These are phyloP conservation scores for Monilinia fructicola DNA, from an alignment of 2,329 filamentous ascomycete genomes.

Conservation along the genomic window DNA sequence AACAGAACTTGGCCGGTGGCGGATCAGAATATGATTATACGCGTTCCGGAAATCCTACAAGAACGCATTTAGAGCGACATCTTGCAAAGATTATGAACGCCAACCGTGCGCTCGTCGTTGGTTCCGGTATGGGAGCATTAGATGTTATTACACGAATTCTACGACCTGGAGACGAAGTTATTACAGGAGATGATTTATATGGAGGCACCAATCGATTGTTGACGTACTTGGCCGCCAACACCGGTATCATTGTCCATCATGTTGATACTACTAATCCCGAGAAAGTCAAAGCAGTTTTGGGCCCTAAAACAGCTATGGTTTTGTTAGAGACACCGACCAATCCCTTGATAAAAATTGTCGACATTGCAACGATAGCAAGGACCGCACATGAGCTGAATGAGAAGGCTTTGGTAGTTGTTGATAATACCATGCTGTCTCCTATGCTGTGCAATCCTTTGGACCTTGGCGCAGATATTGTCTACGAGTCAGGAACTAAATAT, in stretches of 20 bases:
- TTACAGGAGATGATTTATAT: constrained; percentile 95
- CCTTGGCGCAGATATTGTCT: constrained; percentile 91
- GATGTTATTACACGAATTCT: constrained; percentile 93
- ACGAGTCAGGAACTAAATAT: constrained; percentile 98
- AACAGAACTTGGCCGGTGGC: constrained; percentile 77
- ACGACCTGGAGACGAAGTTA: constrained; percentile 90
- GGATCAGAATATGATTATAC: constrained; percentile 97
- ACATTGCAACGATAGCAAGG: constrained; percentile 77
- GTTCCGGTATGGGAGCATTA: constrained; percentile 94
- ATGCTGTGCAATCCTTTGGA: constrained; percentile 93
- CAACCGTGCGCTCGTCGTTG: constrained; percentile 83
- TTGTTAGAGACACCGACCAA: constrained; percentile 96
- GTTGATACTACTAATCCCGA: constrained; percentile 86
- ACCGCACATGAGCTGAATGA: constrained; percentile 75
- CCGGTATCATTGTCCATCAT: constrained; percentile 91
- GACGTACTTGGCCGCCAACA: constrained; percentile 85
- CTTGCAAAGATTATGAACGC: constrained; percentile 99
- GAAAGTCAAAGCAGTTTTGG: constrained; percentile 66
- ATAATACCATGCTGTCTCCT: constrained; percentile 98
- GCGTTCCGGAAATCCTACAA: constrained; percentile 92
- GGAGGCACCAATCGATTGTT: constrained; percentile 92
- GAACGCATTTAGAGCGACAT: constrained; percentile 93
- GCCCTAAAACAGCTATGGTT: constrained; percentile 87
- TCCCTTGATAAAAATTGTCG: constrained; percentile 96
- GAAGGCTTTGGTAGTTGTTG: constrained; percentile 81